Conservation (phyloP, 2,329 filamentous ascomycete genomes). For the Aspergillus oerlinghausenensis region DNA sequence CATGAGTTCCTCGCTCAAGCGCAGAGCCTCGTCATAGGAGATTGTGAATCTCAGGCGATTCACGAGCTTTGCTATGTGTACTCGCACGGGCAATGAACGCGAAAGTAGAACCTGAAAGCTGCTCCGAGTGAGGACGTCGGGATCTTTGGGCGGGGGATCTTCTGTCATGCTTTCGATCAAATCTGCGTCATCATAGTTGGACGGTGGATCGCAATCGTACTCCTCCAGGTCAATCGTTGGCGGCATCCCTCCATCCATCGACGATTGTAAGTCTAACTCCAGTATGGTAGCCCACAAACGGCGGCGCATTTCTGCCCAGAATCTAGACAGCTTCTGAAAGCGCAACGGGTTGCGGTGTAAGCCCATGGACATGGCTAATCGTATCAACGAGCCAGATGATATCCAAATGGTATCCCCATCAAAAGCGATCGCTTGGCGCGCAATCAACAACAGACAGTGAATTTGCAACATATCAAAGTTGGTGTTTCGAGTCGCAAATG, state of each 20-base stretch:
- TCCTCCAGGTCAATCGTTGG: conserved; percentile 32
- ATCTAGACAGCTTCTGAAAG: conserved; percentile 31
- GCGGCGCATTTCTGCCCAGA: conserved; percentile 43
- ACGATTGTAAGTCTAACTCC: conserved; percentile 38
- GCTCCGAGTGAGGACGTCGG: conserved; percentile 18
- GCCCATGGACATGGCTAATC: conserved; percentile 41
- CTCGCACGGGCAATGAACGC: conserved; percentile 25
- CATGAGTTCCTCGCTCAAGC: conserved; percentile 25
- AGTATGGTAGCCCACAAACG: conserved; percentile 44
- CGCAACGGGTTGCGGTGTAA: conserved; percentile 37
- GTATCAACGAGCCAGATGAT: conserved; percentile 35
- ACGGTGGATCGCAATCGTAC: conserved; percentile 34
- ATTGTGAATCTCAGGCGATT: conserved; percentile 28
- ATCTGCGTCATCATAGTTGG: conserved; percentile 36
- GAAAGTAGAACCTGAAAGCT: conserved; percentile 27
- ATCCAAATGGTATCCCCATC: conserved; percentile 34
- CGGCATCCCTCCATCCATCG: conserved; percentile 31
- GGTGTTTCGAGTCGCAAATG: conserved; percentile 27
- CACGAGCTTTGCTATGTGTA: conserved; percentile 26
- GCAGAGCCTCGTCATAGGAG: conserved; percentile 30
- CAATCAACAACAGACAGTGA: conserved; percentile 30
- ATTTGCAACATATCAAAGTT: conserved; percentile 30
- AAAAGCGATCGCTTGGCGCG: conserved; percentile 26
- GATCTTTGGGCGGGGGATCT: conserved; percentile 15
- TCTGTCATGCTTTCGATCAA: conserved; percentile 24